phyloP scores from a whole-genome alignment of 2,329 filamentous ascomycete species.

The Pseudocercospora macadamiae region DNA sequence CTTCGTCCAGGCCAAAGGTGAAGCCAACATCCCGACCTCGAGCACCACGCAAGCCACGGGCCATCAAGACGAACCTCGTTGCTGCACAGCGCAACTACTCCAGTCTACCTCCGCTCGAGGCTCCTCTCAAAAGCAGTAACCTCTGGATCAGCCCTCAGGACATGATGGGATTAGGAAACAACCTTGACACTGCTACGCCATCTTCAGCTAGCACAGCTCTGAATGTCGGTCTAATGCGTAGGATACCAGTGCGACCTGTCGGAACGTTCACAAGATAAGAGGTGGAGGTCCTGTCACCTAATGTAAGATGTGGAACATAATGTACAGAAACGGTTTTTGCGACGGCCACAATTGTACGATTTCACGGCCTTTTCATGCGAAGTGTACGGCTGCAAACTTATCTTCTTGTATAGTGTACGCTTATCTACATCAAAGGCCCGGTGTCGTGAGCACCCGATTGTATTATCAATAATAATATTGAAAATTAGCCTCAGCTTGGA shows the following conservation, averaged over 20 bases:
- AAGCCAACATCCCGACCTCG: conserved; percentile 5
- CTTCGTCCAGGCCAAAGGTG: conserved; percentile 1
- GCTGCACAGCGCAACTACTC: conserved; percentile 7
- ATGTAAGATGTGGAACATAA: not conserved
- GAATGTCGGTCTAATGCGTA: conserved; percentile 1
- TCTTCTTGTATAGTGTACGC: not conserved
- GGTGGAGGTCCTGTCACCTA: not conserved
- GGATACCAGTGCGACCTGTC: not conserved
- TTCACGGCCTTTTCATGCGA: conserved; percentile 1
- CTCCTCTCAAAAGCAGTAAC: conserved; percentile 1
- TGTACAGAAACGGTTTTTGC: not conserved
- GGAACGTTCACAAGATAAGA: not conserved
- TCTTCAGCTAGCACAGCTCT: not conserved
- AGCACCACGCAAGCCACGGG: conserved; percentile 8
- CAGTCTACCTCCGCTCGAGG: conserved; percentile 8
- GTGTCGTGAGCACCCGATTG: too few species aligned
- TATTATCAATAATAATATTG: too few species aligned
- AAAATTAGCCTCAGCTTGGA: too few species aligned
- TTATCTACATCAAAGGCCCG: too few species aligned
- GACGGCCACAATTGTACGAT: too few species aligned
- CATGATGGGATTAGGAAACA: conserved; percentile 9
- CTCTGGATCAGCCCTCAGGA: conserved; percentile 3
- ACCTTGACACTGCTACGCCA: not conserved
- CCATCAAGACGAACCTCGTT: conserved; percentile 11
- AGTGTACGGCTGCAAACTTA: not conserved